Conservation (phyloP, 2,329 filamentous ascomycete species). For the Ceratocystis alfenasii region DNA sequence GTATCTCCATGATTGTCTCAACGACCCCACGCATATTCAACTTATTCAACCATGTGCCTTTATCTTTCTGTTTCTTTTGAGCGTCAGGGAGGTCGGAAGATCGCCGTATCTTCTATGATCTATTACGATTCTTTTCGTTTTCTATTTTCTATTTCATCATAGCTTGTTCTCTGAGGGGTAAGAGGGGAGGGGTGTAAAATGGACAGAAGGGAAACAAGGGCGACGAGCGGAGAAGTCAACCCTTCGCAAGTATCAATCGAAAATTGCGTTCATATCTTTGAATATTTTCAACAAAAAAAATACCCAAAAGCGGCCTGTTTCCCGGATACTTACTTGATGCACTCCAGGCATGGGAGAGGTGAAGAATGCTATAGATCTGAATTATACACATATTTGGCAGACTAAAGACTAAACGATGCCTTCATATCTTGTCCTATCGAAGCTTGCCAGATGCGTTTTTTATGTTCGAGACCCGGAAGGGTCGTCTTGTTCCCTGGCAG, state of each 20-base stretch:
- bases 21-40: conserved; percentile 17
- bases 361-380: neutral
- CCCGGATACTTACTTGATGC: neutral
- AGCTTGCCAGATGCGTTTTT: neutral
- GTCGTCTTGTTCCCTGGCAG: neutral
- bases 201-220: neutral
- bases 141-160: neutral
- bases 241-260: neutral
- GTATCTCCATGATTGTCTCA: conserved; percentile 16
- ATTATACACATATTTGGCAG: neutral
- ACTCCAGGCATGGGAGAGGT: neutral
- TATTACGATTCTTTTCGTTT: neutral
- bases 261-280: conserved; percentile 3
- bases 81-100: conserved; percentile 6
- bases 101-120: neutral
- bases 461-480: neutral
- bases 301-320: conserved; percentile 3
- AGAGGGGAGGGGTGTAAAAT: neutral
- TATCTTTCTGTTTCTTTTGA: conserved; percentile 2
- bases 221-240: neutral
- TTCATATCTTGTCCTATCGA: neutral
- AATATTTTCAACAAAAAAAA: conserved; percentile 6
- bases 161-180: neutral
- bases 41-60: conserved; percentile 18
- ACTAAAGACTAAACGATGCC: neutral